These are phyloP conservation scores for Phalaenopsis hybrid DNA, from an alignment of 116 monocot genomes.

Conservation along the genomic window DNA sequence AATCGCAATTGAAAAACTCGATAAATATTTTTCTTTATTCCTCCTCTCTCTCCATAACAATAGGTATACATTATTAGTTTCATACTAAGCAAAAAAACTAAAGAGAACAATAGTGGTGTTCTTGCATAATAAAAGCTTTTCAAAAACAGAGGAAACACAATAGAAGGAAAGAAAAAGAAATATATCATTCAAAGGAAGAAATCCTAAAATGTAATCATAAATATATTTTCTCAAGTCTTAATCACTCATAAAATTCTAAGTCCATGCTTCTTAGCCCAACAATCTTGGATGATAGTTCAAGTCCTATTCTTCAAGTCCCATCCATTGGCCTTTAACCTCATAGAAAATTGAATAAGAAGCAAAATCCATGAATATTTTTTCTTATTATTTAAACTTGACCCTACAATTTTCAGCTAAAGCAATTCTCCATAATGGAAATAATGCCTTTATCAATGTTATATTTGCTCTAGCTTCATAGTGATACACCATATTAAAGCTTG, in stretches of 20 bases:
- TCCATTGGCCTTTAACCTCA: neutral
- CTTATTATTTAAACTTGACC: neutral
- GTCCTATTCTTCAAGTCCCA: neutral
- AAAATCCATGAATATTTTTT: neutral
- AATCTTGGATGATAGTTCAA: neutral
- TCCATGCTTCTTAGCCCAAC: neutral
- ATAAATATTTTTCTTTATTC: too few species aligned
- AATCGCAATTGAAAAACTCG: too few species aligned
- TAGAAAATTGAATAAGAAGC: neutral
- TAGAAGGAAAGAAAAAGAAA: too few species aligned
- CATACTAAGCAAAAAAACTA: too few species aligned
- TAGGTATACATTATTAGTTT: too few species aligned
- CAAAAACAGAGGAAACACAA: too few species aligned
- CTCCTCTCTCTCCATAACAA: too few species aligned
- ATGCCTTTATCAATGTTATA: neutral
- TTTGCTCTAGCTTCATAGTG: neutral
- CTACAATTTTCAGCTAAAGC: neutral
- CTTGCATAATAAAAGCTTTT: too few species aligned
- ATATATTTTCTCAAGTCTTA: neutral
- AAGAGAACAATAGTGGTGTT: too few species aligned
- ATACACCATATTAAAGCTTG: neutral
- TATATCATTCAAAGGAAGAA: too few species aligned
- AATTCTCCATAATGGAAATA: neutral
- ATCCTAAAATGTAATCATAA: neutral
- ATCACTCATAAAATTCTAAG: neutral